A percentile compares a stretch with the other conserved stretches of the same genome.
Conservation (phyloP, 164 flowering plant species). For the Magnolia sinica region DNA sequence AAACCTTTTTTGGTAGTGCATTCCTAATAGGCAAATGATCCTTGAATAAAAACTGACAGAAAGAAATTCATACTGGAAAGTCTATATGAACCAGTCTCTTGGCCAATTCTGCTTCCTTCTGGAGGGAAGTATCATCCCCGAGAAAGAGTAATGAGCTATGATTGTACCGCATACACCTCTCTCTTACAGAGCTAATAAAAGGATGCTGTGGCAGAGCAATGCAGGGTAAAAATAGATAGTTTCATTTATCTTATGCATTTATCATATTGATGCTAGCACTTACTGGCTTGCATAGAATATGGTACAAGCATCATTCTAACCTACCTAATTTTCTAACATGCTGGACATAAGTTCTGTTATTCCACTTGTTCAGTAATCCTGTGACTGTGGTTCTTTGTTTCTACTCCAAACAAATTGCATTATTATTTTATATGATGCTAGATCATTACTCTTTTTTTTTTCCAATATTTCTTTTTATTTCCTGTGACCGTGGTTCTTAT, state of each 20-base stretch:
- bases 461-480: background rate
- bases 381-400: background rate
- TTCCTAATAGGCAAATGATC: too few relatives aligned
- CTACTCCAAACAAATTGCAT: background rate
- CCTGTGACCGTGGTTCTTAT: constrained; percentile 14
- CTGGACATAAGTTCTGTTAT: background rate
- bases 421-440: too few relatives aligned
- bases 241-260: too few relatives aligned
- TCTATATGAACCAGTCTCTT: constrained; percentile 64
- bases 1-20: too few relatives aligned
- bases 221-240: too few relatives aligned
- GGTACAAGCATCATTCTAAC: background rate
- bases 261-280: background rate
- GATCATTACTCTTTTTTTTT: too few relatives aligned
- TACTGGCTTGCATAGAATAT: background rate
- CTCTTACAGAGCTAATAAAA: too few relatives aligned
- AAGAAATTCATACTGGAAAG: background rate
- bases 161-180: too few relatives aligned
- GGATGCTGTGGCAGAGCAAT: too few relatives aligned
- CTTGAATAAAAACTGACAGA: too few relatives aligned
- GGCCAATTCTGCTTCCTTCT: constrained; percentile 83
- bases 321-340: background rate
- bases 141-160: constrained; percentile 66
- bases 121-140: constrained; percentile 79
- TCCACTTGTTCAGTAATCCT: background rate